Evolutionary conservation across 257 asterid species (phyloP).

Genomic region (Salvia rosmarinus): DNA sequence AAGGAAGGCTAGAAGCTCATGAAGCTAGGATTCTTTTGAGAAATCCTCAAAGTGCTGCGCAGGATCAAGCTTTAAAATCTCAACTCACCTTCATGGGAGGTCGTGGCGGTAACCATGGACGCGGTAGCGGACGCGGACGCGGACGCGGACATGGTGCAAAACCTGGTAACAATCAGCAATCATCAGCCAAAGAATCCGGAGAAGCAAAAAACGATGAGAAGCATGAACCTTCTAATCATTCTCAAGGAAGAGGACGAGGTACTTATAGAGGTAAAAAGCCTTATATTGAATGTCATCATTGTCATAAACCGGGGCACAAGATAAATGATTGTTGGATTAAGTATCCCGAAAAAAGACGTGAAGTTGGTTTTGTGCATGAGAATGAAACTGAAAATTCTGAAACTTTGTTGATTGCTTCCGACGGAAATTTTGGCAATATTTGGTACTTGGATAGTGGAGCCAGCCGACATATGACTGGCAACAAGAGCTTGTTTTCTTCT

Average conservation of each 20-base stretch:
- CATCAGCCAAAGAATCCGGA: no score
- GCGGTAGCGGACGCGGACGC: not conserved
- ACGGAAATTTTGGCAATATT: not conserved
- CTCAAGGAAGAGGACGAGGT: no score
- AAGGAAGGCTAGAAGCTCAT: not conserved
- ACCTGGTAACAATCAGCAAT: not conserved
- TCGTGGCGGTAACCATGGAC: no score
- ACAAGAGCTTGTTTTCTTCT: not conserved
- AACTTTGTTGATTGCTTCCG: constrained; percentile 1
- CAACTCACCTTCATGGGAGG: not conserved
- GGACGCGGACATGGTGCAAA: not conserved
- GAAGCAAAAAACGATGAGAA: no score
- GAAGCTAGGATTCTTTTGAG: not conserved
- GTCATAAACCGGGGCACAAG: no score
- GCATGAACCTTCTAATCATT: no score
- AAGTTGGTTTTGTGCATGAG: no score
- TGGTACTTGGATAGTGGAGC: constrained; percentile 2
- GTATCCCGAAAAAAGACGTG: no score
- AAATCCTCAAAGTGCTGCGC: not conserved
- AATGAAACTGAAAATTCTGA: not conserved
- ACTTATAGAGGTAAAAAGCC: no score
- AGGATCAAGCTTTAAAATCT: not conserved
- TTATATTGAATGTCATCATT: no score
- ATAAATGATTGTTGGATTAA: no score
- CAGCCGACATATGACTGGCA: not conserved